These are phyloP conservation scores for Ailanthus altissimus DNA, from an alignment of 345 rosid species.

Conservation along the genomic window DNA sequence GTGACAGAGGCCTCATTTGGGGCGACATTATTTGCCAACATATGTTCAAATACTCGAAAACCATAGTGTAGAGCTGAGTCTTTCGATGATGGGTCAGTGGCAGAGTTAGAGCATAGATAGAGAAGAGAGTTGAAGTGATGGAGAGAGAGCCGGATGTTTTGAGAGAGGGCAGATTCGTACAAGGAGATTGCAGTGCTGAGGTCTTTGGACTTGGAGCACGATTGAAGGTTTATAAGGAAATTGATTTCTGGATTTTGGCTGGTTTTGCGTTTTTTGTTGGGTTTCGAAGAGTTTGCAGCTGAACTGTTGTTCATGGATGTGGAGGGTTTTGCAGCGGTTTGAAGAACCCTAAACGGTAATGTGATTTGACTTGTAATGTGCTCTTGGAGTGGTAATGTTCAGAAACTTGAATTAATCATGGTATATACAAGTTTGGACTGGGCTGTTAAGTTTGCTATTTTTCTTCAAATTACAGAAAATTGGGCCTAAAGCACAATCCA, in stretches of 20 bases:
- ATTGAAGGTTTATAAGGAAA: constrained; percentile 60
- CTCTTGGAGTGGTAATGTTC: no score
- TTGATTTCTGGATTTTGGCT: constrained; percentile 51
- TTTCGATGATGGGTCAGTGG: constrained; percentile 38
- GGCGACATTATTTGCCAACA: constrained; percentile 46
- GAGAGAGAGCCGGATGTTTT: constrained; percentile 46
- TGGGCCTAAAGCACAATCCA: no score
- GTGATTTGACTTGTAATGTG: no score
- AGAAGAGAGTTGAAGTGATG: constrained; percentile 69
- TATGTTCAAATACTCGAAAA: constrained; percentile 56
- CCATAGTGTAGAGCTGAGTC: constrained; percentile 43
- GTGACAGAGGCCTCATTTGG: constrained; percentile 79
- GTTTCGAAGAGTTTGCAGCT: constrained; percentile 23
- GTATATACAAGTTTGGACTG: no score
- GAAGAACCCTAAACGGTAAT: constrained; percentile 3
- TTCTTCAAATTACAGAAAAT: no score
- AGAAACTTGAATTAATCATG: no score
- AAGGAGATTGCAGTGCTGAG: constrained; percentile 65
- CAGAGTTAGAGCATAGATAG: constrained; percentile 62
- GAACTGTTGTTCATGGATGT: neutral
- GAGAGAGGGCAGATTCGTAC: constrained; percentile 50
- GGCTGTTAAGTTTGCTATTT: no score
- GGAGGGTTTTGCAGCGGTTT: neutral
- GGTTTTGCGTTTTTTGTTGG: constrained; percentile 47
- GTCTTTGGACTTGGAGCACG: constrained; percentile 62